Base-by-base conservation (phyloP, 495 filamentous ascomycete genomes). In the Daldinia loculata region DNA sequence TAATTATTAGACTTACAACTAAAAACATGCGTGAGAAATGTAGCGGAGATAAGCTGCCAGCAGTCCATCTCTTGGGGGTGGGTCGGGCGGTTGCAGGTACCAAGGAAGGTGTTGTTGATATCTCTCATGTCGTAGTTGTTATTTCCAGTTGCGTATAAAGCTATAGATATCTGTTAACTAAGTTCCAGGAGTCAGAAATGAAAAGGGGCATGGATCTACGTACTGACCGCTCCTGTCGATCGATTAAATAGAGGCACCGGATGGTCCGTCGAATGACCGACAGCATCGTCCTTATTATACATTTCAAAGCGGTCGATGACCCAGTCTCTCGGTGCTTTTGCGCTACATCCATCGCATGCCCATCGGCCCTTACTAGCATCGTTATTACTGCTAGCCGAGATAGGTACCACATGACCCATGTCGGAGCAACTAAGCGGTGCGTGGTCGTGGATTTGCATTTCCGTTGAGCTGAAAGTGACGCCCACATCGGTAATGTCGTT, bases 141-240 rank as follows among this genome's bases (percentile, higher is more conserved):
- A 17, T 66, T 41, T 29, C 58, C 66, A 6, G 66, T 69, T 2
- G 34, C 43, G 34, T 73, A 73, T 26, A 73, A 34, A 41, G 70
- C 70, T 73, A 17, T 36, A 15, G 41, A 14, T 30, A n/a, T 1
- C 2, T 15, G 64, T 72, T 52, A 72, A 59, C 14, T n/a, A 53
- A 22, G n/a, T 55, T 2, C 26, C 5, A 9, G 4, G 14, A 19
- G 6, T 53, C 19, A 7, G 22, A 30, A 43, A 11, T 8, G 15
- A 36, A 32, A 26, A 41, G 0, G 38, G 17, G 14, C 7, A 19
- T 2, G 11, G 0, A 7, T 4, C 7, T 24, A 69, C 70, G 11
- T 73, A 73, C 70, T 73, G 8, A 73, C 70, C 29, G 70, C 70
- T 3, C 70, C 70, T 0, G 70, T 73, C 0, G 70, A 66, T 52